A percentile compares a stretch with the other conserved stretches of the same genome.
Evolutionary conservation across 306 rosid genomes (phyloP).

Genomic region (Alnus glutinosa): DNA sequence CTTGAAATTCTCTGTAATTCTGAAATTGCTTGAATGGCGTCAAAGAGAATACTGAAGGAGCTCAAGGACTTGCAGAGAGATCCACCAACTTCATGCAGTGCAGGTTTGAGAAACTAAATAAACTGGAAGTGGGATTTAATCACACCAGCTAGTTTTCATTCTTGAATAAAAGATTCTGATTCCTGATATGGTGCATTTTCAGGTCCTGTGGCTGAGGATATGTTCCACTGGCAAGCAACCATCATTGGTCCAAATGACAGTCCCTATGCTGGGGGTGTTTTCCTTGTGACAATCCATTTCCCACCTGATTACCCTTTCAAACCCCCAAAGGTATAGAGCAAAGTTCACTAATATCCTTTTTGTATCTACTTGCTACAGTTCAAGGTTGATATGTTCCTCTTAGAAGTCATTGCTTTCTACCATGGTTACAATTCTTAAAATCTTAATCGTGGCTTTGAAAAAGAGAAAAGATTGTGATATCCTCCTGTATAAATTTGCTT

Average conservation of each 20-base stretch:
- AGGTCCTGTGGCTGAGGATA: slow-evolving; percentile 92
- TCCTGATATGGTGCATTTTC: slow-evolving; percentile 25
- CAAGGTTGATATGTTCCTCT: not conserved
- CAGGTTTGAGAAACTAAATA: slow-evolving; percentile 51
- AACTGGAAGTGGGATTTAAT: not conserved
- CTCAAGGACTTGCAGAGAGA: slow-evolving; percentile 94
- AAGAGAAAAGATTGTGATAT: not conserved
- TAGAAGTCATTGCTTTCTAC: not conserved
- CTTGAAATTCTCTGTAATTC: slow-evolving; percentile 12
- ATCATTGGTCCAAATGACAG: slow-evolving; percentile 96
- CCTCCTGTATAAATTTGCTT: slow-evolving; percentile 2
- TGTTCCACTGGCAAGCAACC: slow-evolving; percentile 99
- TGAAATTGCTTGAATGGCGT: slow-evolving; percentile 58
- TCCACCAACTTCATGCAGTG: slow-evolving; percentile 98
- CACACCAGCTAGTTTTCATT: not conserved
- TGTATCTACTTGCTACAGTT: not conserved
- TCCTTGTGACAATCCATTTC: slow-evolving; percentile 83
- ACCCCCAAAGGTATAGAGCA: slow-evolving; percentile 79
- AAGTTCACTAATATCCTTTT: not conserved
- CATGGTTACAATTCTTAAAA: not conserved
- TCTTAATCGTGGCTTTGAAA: not conserved
- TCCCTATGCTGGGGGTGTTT: slow-evolving; percentile 93
- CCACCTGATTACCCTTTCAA: slow-evolving; percentile 98
- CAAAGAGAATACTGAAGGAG: slow-evolving; percentile 89
- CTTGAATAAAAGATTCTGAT: not conserved